A percentile compares a stretch with the other conserved stretches of the same genome.
Conservation (phyloP, 139 green algal species). For the Chlorella vulgaris region DNA sequence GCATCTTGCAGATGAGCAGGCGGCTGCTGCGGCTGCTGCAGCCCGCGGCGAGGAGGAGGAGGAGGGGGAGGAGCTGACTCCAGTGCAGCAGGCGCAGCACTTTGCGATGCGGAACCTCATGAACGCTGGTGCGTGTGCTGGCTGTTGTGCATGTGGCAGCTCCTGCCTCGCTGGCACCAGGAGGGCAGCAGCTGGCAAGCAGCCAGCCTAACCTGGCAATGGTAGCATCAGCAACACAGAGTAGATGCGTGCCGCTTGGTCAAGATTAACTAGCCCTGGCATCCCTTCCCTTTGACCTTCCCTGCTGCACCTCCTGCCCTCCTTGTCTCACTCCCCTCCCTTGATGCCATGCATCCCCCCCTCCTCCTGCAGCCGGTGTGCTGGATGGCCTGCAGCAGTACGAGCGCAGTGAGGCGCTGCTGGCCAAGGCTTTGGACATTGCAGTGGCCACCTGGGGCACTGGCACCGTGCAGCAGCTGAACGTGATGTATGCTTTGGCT, state of each 20-base stretch:
- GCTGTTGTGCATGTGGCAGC: not conserved
- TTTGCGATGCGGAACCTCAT: constrained; percentile 48
- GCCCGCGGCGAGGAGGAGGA: constrained; percentile 24
- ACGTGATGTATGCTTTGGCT: constrained; percentile 43
- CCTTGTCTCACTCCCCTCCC: not conserved
- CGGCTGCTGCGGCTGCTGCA: not conserved
- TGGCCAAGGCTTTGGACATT: constrained; percentile 29
- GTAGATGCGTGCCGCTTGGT: too few species aligned
- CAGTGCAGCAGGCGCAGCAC: constrained; percentile 23
- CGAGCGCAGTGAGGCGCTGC: constrained; percentile 26
- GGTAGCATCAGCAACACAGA: too few species aligned
- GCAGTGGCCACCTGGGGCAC: constrained; percentile 28
- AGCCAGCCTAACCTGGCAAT: too few species aligned
- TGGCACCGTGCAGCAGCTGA: constrained; percentile 40
- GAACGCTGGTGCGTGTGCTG: constrained; percentile 29
- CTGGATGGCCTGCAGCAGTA: constrained; percentile 38
- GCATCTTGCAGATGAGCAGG: constrained; percentile 6
- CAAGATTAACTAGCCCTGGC: not conserved
- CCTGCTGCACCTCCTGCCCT: not conserved
- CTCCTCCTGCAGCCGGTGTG: constrained; percentile 29
- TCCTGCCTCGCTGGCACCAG: not conserved
- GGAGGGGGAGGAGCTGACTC: constrained; percentile 22
- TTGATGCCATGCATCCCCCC: not conserved
- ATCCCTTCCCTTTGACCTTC: not conserved
- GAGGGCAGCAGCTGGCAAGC: too few species aligned